Conservation (phyloP, 306 rosid genomes). For the Crotalaria pallida region DNA sequence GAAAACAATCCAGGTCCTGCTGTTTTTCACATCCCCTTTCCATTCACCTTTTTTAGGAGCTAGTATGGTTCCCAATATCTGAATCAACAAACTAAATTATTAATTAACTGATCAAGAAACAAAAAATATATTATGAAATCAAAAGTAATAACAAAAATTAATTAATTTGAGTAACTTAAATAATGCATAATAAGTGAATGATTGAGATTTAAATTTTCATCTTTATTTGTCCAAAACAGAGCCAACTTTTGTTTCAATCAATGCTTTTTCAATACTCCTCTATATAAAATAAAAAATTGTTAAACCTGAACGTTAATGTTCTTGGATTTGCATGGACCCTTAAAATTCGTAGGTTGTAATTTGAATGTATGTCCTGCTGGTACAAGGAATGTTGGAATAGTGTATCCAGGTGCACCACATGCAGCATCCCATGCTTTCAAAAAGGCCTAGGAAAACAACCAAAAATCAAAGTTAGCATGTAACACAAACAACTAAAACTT, state of each 20-base stretch:
- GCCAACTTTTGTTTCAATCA: not conserved
- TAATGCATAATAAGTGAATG: not conserved
- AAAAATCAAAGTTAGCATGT: not conserved
- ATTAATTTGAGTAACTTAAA: not conserved
- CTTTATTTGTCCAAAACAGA: not conserved
- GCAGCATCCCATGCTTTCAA: constrained; percentile 17
- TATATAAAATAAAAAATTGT: no score
- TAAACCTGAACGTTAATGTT: not conserved
- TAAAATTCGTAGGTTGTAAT: not conserved
- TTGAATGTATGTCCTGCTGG: not conserved
- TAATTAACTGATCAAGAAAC: not conserved
- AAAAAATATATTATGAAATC: not conserved
- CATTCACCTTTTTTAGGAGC: not conserved
- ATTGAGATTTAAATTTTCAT: not conserved
- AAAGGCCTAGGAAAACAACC: constrained; percentile 22
- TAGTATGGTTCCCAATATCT: not conserved
- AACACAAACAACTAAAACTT: not conserved
- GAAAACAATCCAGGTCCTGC: not conserved
- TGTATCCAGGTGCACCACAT: constrained; percentile 11
- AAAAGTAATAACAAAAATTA: not conserved
- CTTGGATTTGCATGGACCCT: constrained; percentile 25
- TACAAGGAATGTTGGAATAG: not conserved
- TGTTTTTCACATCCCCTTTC: not conserved
- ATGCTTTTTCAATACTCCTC: no score
- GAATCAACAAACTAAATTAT: not conserved